These are phyloP conservation scores for Radiomyces spectabilis DNA, from an alignment of 192 early-diverging fungal species.

Conservation along the genomic window DNA sequence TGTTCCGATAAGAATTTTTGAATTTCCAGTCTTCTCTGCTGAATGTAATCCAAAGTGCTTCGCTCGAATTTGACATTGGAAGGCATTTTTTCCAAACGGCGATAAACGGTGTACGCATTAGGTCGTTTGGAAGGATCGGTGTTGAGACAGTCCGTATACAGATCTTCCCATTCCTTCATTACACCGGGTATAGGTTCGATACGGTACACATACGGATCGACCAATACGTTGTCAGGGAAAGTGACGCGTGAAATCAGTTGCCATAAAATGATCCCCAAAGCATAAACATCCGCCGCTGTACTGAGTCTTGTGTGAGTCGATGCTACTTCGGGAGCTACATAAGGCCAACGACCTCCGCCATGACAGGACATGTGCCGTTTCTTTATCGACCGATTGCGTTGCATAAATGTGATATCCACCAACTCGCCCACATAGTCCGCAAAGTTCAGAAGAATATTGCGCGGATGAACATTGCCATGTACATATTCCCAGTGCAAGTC, in stretches of 20 bases:
- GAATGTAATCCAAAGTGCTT: neutral
- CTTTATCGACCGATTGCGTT: neutral
- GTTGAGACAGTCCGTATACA: constrained; percentile 11
- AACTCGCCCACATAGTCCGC: constrained; percentile 10
- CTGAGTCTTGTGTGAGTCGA: neutral
- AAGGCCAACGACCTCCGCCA: constrained; percentile 10
- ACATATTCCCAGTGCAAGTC: constrained; percentile 23
- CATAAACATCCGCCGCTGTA: constrained; percentile 15
- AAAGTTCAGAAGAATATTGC: constrained; percentile 20
- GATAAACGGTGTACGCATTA: constrained; percentile 8
- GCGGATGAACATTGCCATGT: constrained; percentile 20
- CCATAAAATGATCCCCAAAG: constrained; percentile 21
- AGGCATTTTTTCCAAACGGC: constrained; percentile 7
- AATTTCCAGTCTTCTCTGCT: constrained; percentile 3
- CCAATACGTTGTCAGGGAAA: constrained; percentile 17
- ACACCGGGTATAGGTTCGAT: constrained; percentile 22
- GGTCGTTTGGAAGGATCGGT: constrained; percentile 7
- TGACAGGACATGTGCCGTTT: neutral
- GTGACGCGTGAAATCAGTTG: constrained; percentile 23
- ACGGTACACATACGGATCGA: constrained; percentile 17
- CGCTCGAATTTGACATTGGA: neutral
- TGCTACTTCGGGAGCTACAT: constrained; percentile 19
- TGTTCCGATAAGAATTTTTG: neutral
- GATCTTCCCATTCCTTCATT: constrained; percentile 9
- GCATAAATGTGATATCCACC: constrained; percentile 20